Evolutionary conservation across 1,284 basidiomycete species (phyloP).

Genomic region (Amylostereum chailletii): DNA sequence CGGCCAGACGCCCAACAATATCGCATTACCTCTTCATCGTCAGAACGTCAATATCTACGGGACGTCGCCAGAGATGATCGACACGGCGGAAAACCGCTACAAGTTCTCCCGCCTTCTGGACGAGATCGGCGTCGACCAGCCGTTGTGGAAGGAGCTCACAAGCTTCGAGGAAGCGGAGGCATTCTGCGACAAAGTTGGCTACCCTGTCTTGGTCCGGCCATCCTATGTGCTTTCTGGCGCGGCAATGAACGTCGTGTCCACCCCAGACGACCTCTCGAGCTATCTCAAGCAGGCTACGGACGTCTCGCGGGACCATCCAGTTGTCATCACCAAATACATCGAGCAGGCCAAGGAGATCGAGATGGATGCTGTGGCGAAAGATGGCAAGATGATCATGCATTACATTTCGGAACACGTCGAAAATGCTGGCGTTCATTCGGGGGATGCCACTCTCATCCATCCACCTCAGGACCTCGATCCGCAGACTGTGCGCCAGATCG

Average conservation of each 20-base stretch:
- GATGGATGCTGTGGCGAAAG: conserved; percentile 97
- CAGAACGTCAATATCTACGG: conserved; percentile 98
- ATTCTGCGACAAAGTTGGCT: conserved; percentile 89
- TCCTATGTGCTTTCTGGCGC: conserved; percentile 98
- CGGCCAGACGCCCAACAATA: conserved; percentile 98
- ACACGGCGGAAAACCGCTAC: conserved; percentile 98
- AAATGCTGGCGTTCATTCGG: conserved; percentile 97
- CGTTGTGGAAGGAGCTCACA: conserved; percentile 94
- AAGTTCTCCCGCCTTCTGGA: conserved; percentile 98
- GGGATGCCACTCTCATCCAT: conserved; percentile 95
- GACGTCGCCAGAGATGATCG: conserved; percentile 99
- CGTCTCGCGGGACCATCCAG: conserved; percentile 94
- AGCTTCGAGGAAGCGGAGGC: conserved; percentile 81
- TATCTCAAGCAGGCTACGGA: conserved; percentile 96
- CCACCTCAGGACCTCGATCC: conserved; percentile 98
- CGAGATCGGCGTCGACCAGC: conserved; percentile 97
- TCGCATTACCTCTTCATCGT: conserved; percentile 87
- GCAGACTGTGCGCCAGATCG: conserved; percentile 91
- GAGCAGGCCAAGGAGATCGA: conserved; percentile 99
- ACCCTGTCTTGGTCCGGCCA: conserved; percentile 93
- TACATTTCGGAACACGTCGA: conserved; percentile 99
- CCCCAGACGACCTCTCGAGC: conserved; percentile 81
- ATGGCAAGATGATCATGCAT: conserved; percentile 98
- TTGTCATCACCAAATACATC: conserved; percentile 98
- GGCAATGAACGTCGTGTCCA: conserved; percentile 99